A percentile compares a stretch with the other conserved stretches of the same genome.
Conservation (phyloP, 202 grass and related monocot genomes). For the Schoenoplectus tabernaemontani region DNA sequence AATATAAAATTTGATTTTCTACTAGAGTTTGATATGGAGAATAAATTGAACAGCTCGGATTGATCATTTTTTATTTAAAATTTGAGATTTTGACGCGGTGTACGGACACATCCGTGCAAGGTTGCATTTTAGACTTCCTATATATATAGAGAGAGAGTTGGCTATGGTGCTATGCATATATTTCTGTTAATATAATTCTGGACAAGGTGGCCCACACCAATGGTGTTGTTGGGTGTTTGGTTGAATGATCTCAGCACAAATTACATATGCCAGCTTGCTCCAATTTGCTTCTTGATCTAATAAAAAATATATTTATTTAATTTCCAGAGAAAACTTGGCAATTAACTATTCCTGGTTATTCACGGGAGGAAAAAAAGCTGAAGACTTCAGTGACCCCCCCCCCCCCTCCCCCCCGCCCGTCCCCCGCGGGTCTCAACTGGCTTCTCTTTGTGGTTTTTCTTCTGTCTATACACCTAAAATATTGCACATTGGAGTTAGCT, state of each 20-base stretch:
- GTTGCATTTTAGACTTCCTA: too few relatives aligned
- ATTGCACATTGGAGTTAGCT: background rate
- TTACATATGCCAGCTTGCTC: background rate
- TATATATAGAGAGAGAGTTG: too few relatives aligned
- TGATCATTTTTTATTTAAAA: too few relatives aligned
- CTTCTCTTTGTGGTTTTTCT: background rate
- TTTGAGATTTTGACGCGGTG: too few relatives aligned
- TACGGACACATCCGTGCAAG: too few relatives aligned
- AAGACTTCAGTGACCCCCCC: conserved; percentile 60
- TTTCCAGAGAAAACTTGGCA: conserved; percentile 85
- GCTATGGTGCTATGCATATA: too few relatives aligned
- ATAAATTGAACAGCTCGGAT: too few relatives aligned
- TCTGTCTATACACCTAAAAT: background rate
- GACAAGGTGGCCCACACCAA: background rate
- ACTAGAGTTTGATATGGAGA: too few relatives aligned
- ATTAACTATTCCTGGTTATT: conserved; percentile 76
- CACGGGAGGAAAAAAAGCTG: conserved; percentile 70
- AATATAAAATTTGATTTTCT: too few relatives aligned
- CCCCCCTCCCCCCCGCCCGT: background rate
- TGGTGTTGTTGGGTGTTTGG: background rate
- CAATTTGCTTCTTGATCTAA: background rate
- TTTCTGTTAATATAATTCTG: background rate
- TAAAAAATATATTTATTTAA: background rate
- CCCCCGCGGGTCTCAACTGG: background rate
- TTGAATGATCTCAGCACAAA: background rate